Base-by-base conservation (phyloP, 176 grass and related monocot species). In the Otatea glauca region DNA sequence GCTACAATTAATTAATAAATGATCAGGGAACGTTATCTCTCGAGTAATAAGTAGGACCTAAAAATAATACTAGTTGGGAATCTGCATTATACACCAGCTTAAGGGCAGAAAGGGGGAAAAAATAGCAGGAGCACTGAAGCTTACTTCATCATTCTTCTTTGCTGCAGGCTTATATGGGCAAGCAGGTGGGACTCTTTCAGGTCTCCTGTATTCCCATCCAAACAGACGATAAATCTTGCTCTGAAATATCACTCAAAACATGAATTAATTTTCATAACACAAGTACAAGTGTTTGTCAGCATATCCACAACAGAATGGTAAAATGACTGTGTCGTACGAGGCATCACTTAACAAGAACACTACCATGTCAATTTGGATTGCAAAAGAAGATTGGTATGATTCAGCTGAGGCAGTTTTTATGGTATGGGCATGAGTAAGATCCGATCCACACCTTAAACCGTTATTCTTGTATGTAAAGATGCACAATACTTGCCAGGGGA, bases 161-260 rank as follows among this genome's bases (percentile, higher is more conserved):
- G 85, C 78, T 11, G 73, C 92, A 72, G 96, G 96, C 29, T 96
- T 99, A 85, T 75, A 94, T 13, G 91, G 96, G 82, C 96, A 99
- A 78, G 96, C 88, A 72, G 96, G 91, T 16, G 96, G 96, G 39
- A 75, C 93, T 76, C 88, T 85, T 67, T 78, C 91, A 73, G 96
- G 90, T 68, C 86, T 99, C 90, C 81, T 90, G 86, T 96, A 96
- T 62, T 99, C 96, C 93, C 96, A 99, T 69, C 96, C 96, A 75
- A 99, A 87, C 77, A 99, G 72, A 43, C 77, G 41, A 78, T 99
- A 99, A 11, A 99, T 78, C 86, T 94, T 99, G 56, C 91, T 74
- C 93, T 99, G 90, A 41, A 76, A 77, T 2, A 18, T 18, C 15
- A 47, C 5, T 0, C 29, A 13, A 79, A 48, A 24, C 9, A 73